Evolutionary conservation across 2,329 filamentous ascomycete genomes (phyloP).

Genomic region (Aspergillus fijiensis): DNA sequence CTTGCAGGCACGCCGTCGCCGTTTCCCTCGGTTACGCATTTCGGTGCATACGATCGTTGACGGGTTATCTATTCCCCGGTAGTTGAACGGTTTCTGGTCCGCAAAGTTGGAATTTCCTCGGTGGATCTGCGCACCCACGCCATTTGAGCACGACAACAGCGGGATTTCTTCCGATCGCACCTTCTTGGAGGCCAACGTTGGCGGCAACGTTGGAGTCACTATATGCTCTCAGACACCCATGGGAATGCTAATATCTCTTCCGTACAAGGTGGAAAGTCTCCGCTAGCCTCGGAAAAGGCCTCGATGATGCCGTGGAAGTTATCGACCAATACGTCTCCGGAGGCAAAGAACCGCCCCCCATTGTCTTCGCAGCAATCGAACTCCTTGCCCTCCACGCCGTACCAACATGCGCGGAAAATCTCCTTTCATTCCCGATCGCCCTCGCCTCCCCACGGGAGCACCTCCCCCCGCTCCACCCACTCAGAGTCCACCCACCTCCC

Average conservation of each 20-base stretch:
- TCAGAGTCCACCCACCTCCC: slow-evolving; percentile 80
- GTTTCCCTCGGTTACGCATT: not conserved
- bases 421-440: slow-evolving; percentile 76
- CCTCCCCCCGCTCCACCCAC: slow-evolving; percentile 85
- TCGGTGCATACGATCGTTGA: not conserved
- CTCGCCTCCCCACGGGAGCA: slow-evolving; percentile 73
- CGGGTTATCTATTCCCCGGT: slow-evolving; percentile 8
- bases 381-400: slow-evolving; percentile 90
- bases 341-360: slow-evolving; percentile 47
- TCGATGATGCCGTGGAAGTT: slow-evolving; percentile 45
- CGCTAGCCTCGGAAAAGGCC: slow-evolving; percentile 42
- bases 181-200: slow-evolving; percentile 30
- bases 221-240: slow-evolving; percentile 44
- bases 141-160: slow-evolving; percentile 8
- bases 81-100: slow-evolving; percentile 5
- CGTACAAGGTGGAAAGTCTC: slow-evolving; percentile 43
- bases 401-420: slow-evolving; percentile 81
- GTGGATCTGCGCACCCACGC: slow-evolving; percentile 2
- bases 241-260: slow-evolving; percentile 43
- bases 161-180: slow-evolving; percentile 2
- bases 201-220: slow-evolving; percentile 36
- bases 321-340: slow-evolving; percentile 35
- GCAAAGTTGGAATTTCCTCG: slow-evolving; percentile 11
- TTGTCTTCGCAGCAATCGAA: slow-evolving; percentile 69
- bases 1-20: slow-evolving; percentile 9